phyloP scores from a whole-genome alignment of 805 yeast species.

The Sugiyamaella chiloensis region DNA sequence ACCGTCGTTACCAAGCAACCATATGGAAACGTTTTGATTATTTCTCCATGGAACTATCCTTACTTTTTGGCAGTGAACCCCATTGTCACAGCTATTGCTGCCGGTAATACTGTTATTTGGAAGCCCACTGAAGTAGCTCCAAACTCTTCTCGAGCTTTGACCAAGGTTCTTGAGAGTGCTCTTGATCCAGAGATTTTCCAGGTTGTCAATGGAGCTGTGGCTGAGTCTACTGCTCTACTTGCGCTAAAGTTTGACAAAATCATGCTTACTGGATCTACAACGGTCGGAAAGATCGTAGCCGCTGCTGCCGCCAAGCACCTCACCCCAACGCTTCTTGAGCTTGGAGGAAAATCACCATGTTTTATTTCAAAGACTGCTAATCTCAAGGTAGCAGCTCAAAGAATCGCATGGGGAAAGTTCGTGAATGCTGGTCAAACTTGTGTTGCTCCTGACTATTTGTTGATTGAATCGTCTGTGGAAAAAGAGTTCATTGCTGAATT shows the following conservation, averaged over 20 bases:
- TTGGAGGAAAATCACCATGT: constrained; percentile 92
- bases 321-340: constrained; percentile 77
- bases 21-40: constrained; percentile 65
- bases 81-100: constrained; percentile 74
- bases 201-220: constrained; percentile 70
- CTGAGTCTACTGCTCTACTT: constrained; percentile 58
- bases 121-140: constrained; percentile 78
- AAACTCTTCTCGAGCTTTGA: constrained; percentile 51
- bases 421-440: constrained; percentile 88
- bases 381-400: constrained; percentile 44
- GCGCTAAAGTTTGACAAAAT: constrained; percentile 73
- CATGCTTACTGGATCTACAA: constrained; percentile 76
- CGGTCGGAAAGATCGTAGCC: constrained; percentile 75
- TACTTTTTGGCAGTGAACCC: constrained; percentile 60
- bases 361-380: constrained; percentile 54
- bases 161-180: constrained; percentile 50
- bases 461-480: constrained; percentile 60
- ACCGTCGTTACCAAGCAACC: constrained; percentile 35
- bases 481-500: constrained; percentile 47
- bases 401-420: constrained; percentile 76
- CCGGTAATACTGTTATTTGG: constrained; percentile 75
- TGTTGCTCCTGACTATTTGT: constrained; percentile 79
- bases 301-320: constrained; percentile 78
- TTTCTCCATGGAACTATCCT: constrained; percentile 84
- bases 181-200: constrained; percentile 54